Base-by-base conservation (phyloP, 2,329 filamentous ascomycete genomes). In the Sarocladium strictum region DNA sequence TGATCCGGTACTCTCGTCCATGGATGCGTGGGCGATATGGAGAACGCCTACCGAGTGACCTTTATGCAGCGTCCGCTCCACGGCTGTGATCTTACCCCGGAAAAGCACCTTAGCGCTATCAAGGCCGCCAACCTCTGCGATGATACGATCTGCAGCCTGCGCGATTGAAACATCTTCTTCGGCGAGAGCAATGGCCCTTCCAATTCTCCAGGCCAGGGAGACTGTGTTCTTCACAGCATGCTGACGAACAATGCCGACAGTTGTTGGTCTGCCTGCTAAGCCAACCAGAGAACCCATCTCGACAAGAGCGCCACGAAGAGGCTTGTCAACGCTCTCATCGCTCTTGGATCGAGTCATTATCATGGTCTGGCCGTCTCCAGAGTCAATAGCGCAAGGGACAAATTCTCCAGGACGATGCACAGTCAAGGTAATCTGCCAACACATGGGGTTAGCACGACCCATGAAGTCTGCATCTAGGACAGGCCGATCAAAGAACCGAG, bases 151-250 rank as follows among this genome's bases (percentile, higher is more conserved):
- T 0, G 77, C 77, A 3, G 35, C 35, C 17, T 38, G 35, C 5
- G 21, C 15, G 27, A 27, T 35, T 9, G 49, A 33, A 26, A 33
- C 33, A 27, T 52, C 32, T n/a, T 11, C n/a, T 27, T 65, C 58
- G 23, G 68, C 61, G 3, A 57, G 37, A 15, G 62, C 60, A 1
- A 64, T 60, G 0, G 79, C 80, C 0, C 82, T 74, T 0, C 83
- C 82, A 24, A 85, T 82, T 37, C 75, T 69, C 78, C 76, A 81
- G 0, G 74, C 72, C 54, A 76, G 72, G 0, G 75, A 79, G 10
- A 76, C 62, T 0, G 75, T 80, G 55, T 79, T 72, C 47, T 15
- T 15, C 5, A 38, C 35, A 38, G 35, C 35, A 38, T 19, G 17
- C 17, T 38, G 35, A 38, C 35, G 35, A 15, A 38, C 17, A 19